Percentiles rank a stretch among this genome's conserved stretches.
Conservation (phyloP, 345 rosid species). For the Sisymbrium altissimum region DNA sequence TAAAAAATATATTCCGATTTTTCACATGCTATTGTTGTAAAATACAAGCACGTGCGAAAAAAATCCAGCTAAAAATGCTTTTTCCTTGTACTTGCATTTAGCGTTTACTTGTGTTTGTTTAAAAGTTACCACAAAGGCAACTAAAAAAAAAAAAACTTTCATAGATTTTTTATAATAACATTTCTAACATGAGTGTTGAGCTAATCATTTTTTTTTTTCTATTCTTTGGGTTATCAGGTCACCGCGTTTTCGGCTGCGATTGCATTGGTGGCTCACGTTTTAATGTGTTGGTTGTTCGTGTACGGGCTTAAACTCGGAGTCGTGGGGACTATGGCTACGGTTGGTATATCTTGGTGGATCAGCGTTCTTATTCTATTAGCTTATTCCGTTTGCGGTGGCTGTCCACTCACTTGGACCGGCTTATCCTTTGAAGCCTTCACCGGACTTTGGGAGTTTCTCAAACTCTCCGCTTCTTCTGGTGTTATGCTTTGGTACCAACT, state of each 20-base stretch:
- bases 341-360: slow-evolving; percentile 66
- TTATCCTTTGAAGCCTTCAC: slow-evolving; percentile 51
- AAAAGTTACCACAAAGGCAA: too few species aligned
- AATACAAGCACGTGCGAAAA: too few species aligned
- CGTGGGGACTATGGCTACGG: slow-evolving; percentile 48
- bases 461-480: slow-evolving; percentile 66
- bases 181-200: neutral
- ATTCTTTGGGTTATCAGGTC: slow-evolving; percentile 10
- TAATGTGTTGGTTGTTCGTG: slow-evolving; percentile 52
- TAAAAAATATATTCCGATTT: too few species aligned
- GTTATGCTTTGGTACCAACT: slow-evolving; percentile 66
- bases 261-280: slow-evolving; percentile 40
- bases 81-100: too few species aligned
- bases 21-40: too few species aligned
- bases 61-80: too few species aligned
- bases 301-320: slow-evolving; percentile 42
- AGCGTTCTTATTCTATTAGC: slow-evolving; percentile 28
- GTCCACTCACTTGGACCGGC: slow-evolving; percentile 75
- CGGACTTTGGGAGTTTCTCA: slow-evolving; percentile 55
- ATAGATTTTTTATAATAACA: too few species aligned
- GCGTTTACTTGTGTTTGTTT: too few species aligned
- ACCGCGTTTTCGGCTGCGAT: slow-evolving; percentile 40
- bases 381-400: slow-evolving; percentile 29
- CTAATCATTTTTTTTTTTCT: neutral
- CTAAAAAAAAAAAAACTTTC: too few species aligned